Evolutionary conservation across 2,329 filamentous ascomycete genomes (phyloP).

Genomic region (Clonostachys byssicola): DNA sequence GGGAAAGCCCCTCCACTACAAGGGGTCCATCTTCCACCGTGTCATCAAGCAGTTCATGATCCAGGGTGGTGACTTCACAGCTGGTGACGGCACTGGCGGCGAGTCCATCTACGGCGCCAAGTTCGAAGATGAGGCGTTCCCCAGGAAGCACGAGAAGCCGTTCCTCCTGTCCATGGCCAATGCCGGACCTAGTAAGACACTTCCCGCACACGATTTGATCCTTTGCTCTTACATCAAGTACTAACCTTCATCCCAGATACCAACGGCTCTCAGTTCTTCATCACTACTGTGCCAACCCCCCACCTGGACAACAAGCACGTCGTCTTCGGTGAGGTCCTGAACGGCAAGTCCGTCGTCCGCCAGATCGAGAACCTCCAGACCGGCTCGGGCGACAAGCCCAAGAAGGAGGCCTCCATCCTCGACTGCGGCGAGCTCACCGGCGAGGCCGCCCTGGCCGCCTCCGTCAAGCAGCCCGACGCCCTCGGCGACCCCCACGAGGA

Average conservation of each 20-base stretch:
- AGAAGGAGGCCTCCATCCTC: conserved; percentile 65
- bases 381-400: conserved; percentile 72
- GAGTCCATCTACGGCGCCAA: conserved; percentile 98
- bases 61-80: conserved; percentile 88
- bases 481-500: conserved; percentile 94
- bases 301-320: conserved; percentile 97
- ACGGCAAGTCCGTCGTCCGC: conserved; percentile 86
- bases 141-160: conserved; percentile 84
- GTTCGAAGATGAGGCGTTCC: conserved; percentile 96
- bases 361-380: conserved; percentile 84
- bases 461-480: conserved; percentile 67
- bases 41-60: conserved; percentile 99
- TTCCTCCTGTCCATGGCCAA: conserved; percentile 98
- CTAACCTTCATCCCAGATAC: conserved; percentile 51
- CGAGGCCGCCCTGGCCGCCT: conserved; percentile 62
- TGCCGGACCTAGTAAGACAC: conserved; percentile 75
- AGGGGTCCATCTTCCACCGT: conserved; percentile 88
- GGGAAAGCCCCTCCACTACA: conserved; percentile 88
- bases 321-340: conserved; percentile 91
- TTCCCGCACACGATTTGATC: neutral
- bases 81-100: conserved; percentile 89
- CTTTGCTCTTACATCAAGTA: neutral
- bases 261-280: conserved; percentile 97
- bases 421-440: conserved; percentile 85
- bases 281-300: conserved; percentile 91